Evolutionary conservation across 768 basidiomycete species (phyloP).

Genomic region (Boletus eberwhitei): DNA sequence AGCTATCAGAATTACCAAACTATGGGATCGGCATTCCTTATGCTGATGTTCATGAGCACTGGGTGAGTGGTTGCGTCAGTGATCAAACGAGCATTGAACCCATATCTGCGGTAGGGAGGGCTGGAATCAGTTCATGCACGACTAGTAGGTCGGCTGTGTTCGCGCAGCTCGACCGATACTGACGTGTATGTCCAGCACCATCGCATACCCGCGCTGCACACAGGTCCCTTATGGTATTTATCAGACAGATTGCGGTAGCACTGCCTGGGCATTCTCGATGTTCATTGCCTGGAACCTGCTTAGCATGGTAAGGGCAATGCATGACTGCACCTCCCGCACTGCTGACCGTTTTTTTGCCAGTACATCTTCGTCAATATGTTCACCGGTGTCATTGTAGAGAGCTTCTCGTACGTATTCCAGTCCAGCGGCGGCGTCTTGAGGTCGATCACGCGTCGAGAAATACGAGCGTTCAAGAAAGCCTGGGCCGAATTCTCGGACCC

Average conservation of each 20-base stretch:
- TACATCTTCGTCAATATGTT: constrained; percentile 97
- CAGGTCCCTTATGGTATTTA: constrained; percentile 41
- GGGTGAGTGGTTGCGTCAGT: constrained; percentile 53
- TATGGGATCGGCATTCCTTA: constrained; percentile 76
- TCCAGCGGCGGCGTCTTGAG: constrained; percentile 69
- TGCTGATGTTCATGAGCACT: constrained; percentile 90
- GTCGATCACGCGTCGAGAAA: constrained; percentile 83
- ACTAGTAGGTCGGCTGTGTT: constrained; percentile 53
- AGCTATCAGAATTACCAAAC: constrained; percentile 75
- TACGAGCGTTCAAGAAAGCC: constrained; percentile 91
- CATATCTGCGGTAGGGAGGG: constrained; percentile 59
- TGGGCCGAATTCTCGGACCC: constrained; percentile 85
- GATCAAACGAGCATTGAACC: constrained; percentile 1
- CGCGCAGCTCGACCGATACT: background rate
- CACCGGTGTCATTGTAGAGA: constrained; percentile 94
- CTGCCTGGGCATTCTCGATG: constrained; percentile 75
- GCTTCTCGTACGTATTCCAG: constrained; percentile 94
- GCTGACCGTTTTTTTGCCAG: constrained; percentile 36
- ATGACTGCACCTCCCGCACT: background rate
- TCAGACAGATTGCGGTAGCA: constrained; percentile 86
- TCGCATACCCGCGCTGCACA: constrained; percentile 80
- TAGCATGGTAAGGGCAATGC: constrained; percentile 67
- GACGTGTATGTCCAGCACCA: constrained; percentile 45
- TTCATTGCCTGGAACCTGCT: constrained; percentile 96
- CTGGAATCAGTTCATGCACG: constrained; percentile 98